Base-by-base conservation (phyloP, 2,329 filamentous ascomycete genomes). In the Dendrostoma leiphaemia region DNA sequence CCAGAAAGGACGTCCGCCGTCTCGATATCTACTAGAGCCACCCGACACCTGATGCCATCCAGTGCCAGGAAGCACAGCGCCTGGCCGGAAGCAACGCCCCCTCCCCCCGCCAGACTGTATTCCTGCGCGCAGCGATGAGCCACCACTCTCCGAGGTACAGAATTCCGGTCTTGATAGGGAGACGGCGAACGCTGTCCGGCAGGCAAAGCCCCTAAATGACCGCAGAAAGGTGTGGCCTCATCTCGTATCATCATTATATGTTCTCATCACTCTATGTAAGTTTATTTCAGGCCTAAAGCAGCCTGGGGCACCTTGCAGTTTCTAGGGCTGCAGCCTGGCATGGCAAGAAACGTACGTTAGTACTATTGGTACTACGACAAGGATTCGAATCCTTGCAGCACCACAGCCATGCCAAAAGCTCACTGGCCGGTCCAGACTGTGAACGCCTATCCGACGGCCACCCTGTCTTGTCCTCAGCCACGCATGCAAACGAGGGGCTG, bases 161-260 rank as follows among this genome's bases (percentile, higher is more conserved):
- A 24, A 35, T 40, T 54, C 15, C 34, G 38, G 37, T 21, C 32
- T 37, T 32, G 46, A 43, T n/a, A n/a, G n/a, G n/a, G 38, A 40
- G 21, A 46, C 34, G n/a, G 31, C 32, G 28, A 23, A 32, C 41
- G 47, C 15, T 19, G 17, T 37, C 38, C 21, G 21, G 24, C 29
- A 47, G 38, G 41, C 26, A 37, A 32, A 40, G 29, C 50, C 51
- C 51, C 54, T 50, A 41, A 50, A 46, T 51, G 47, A 57, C 54
- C 40, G 46, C 51, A 57, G 41, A 37, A 34, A 38, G 15, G 21
- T 28, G 21, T 44, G 32, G 48, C 51, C 54, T 57, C 34, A 41
- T 17, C 24, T 12, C 3, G 17, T 8, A 23, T 37, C 15, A 40
- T 23, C 19, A 41, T 43, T 41, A 44, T 8, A 40, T 12, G 34